Percentiles rank a stretch among this genome's conserved stretches.
Conservation (phyloP, 306 rosid genomes). For the Cicer judaicum region DNA sequence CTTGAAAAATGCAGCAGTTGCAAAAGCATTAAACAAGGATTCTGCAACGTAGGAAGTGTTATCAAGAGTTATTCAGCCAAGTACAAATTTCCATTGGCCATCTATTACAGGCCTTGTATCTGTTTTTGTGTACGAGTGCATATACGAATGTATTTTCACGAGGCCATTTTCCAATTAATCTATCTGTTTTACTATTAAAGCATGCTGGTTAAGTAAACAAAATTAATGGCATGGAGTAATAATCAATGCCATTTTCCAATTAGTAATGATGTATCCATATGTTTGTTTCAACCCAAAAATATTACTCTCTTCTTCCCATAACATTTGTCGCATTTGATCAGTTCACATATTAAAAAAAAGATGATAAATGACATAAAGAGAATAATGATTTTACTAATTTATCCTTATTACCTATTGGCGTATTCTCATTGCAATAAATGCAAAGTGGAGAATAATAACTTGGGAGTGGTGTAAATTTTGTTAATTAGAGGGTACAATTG, state of each 20-base stretch:
- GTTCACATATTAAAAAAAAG: too few species aligned
- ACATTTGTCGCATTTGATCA: too few species aligned
- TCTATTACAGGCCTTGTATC: slow-evolving; percentile 11
- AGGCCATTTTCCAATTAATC: neutral
- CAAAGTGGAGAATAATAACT: too few species aligned
- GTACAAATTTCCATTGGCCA: slow-evolving; percentile 18
- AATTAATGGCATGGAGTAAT: slow-evolving; percentile 6
- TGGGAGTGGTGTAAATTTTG: too few species aligned
- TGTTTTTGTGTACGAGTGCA: neutral
- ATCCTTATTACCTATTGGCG: too few species aligned
- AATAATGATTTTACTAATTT: too few species aligned
- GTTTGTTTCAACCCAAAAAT: slow-evolving; percentile 23
- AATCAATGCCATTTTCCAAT: slow-evolving; percentile 1
- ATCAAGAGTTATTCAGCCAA: slow-evolving; percentile 37
- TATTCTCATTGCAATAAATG: too few species aligned
- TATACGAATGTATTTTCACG: neutral
- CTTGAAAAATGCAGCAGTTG: slow-evolving; percentile 97
- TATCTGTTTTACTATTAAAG: neutral
- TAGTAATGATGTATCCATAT: slow-evolving; percentile 10
- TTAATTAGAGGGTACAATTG: too few species aligned
- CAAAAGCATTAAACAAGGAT: slow-evolving; percentile 95
- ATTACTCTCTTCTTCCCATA: too few species aligned
- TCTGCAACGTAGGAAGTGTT: slow-evolving; percentile 59
- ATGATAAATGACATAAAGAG: too few species aligned
- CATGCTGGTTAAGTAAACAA: slow-evolving; percentile 13